Percentiles rank a stretch among this genome's conserved stretches.
These are phyloP conservation scores for Coriolopsis trogii DNA, from an alignment of 1,284 basidiomycete species.

Conservation along the genomic window DNA sequence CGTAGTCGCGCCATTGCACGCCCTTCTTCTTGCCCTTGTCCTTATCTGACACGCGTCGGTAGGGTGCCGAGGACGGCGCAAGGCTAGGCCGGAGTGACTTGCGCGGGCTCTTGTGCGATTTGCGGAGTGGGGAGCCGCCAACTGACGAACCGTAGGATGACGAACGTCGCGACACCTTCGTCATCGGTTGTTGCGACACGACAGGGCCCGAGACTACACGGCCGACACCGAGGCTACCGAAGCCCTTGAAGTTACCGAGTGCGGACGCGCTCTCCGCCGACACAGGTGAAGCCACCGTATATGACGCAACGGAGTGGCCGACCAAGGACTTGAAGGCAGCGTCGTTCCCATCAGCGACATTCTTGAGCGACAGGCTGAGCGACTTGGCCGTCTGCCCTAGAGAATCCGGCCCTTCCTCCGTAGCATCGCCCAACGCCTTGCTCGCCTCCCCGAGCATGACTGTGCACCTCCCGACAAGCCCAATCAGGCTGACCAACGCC, in stretches of 20 bases:
- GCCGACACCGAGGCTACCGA: conserved; percentile 41
- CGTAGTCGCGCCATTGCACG: conserved; percentile 90
- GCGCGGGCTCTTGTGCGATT: conserved; percentile 59
- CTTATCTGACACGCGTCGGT: conserved; percentile 63
- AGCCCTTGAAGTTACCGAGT: conserved; percentile 36
- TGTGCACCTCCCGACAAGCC: conserved; percentile 81
- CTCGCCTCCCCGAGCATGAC: conserved; percentile 73
- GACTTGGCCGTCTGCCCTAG: conserved; percentile 43
- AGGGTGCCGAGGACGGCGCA: conserved; percentile 50
- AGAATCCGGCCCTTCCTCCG: conserved; percentile 46
- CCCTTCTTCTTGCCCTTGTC: conserved; percentile 71
- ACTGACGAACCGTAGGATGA: conserved; percentile 52
- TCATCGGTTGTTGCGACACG: conserved; percentile 41
- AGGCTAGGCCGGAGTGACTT: conserved; percentile 71
- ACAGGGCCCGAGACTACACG: conserved; percentile 46
- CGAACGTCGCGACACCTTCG: conserved; percentile 46
- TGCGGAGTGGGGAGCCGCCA: conserved; percentile 36
- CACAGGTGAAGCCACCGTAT: conserved; percentile 37
- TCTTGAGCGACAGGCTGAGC: conserved; percentile 53
- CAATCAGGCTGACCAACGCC: conserved; percentile 70
- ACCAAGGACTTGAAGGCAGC: conserved; percentile 64
- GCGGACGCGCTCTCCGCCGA: conserved; percentile 20
- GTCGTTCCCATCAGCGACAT: conserved; percentile 68
- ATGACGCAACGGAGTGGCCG: conserved; percentile 63
- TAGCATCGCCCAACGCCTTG: conserved; percentile 49